Conservation (phyloP, 352 stramenopile species). For the Pythium grandisporangium region DNA sequence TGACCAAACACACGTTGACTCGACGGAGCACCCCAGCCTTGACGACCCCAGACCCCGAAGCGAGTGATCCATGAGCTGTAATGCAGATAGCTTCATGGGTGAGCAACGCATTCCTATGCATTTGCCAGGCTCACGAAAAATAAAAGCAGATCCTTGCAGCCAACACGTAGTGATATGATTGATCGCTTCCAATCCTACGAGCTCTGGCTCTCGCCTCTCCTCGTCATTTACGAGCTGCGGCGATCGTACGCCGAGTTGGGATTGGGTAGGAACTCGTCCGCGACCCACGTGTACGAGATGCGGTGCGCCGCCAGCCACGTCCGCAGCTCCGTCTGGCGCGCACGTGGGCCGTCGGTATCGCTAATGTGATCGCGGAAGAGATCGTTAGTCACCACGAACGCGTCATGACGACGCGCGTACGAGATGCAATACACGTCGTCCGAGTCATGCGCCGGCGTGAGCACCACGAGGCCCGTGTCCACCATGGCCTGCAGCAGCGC, state of each 20-base stretch:
- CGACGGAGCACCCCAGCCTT: too few relatives aligned
- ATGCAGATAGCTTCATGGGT: too few relatives aligned
- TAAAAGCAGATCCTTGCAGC: too few relatives aligned
- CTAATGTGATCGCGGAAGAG: constrained; percentile 80
- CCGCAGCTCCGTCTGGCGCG: constrained; percentile 52
- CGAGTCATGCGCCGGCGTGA: constrained; percentile 81
- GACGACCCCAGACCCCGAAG: too few relatives aligned
- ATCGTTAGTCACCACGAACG: constrained; percentile 84
- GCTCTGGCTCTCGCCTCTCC: too few relatives aligned
- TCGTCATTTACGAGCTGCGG: not conserved
- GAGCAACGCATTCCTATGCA: too few relatives aligned
- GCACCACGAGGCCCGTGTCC: constrained; percentile 60
- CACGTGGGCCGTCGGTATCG: constrained; percentile 43
- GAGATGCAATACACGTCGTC: constrained; percentile 89
- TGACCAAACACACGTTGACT: too few relatives aligned
- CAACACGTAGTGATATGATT: too few relatives aligned
- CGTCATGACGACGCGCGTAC: constrained; percentile 66
- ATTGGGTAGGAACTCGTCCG: constrained; percentile 83
- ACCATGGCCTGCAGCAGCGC: constrained; percentile 57
- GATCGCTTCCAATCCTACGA: too few relatives aligned
- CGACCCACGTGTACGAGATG: constrained; percentile 85
- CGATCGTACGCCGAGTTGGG: constrained; percentile 62
- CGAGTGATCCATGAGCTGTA: too few relatives aligned
- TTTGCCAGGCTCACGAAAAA: too few relatives aligned
- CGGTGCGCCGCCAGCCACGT: constrained; percentile 57